phyloP scores from a whole-genome alignment of 1,284 basidiomycete species.

The Ustilago crameri region DNA sequence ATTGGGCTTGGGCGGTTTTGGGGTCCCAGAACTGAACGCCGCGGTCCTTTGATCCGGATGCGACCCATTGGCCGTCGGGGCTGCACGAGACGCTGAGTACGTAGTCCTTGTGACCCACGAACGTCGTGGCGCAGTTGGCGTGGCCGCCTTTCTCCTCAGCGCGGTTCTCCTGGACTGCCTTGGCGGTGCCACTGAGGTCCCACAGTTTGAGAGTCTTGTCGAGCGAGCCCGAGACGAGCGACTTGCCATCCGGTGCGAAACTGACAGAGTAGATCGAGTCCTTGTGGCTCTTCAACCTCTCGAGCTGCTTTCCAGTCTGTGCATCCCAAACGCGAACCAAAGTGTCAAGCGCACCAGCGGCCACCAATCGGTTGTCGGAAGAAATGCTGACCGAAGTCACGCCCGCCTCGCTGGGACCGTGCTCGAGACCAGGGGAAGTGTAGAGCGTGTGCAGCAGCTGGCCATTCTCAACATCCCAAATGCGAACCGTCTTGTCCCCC shows the following conservation, averaged over 20 bases:
- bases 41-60: constrained; percentile 89
- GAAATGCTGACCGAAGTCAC: constrained; percentile 81
- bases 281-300: constrained; percentile 81
- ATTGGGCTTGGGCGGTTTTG: constrained; percentile 78
- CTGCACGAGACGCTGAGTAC: constrained; percentile 82
- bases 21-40: constrained; percentile 83
- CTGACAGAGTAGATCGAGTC: constrained; percentile 85
- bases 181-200: constrained; percentile 76
- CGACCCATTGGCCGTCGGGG: constrained; percentile 86
- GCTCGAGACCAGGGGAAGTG: constrained; percentile 69
- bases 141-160: constrained; percentile 61
- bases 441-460: constrained; percentile 64
- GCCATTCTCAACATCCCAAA: constrained; percentile 83
- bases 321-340: constrained; percentile 89
- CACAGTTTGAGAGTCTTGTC: constrained; percentile 89
- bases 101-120: constrained; percentile 88
- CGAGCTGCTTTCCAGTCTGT: constrained; percentile 77
- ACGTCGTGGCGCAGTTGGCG: constrained; percentile 78
- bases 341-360: constrained; percentile 84
- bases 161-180: constrained; percentile 55
- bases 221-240: constrained; percentile 81
- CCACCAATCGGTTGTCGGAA: constrained; percentile 81
- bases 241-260: constrained; percentile 85
- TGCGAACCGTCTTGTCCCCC: constrained; percentile 86
- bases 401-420: constrained; percentile 76